Base-by-base conservation (phyloP, 1,284 basidiomycete species). In the Ustanciosporium gigantosporum region DNA sequence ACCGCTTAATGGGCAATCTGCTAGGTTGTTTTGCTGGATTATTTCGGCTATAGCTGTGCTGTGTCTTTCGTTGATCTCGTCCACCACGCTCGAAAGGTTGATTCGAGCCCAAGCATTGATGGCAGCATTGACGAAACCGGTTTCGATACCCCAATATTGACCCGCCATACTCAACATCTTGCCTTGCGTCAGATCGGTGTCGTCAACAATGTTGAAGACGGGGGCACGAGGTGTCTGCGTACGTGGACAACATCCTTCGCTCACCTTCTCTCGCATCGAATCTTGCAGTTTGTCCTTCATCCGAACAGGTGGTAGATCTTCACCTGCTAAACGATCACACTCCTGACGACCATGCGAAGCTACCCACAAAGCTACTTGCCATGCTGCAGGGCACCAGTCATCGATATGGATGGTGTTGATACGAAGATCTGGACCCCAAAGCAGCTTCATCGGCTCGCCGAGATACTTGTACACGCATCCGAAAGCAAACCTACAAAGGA, bases 61-160 rank as follows among this genome's bases (percentile, higher is more conserved):
- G 34, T 72, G 67, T 47, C 68, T 70, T 19, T 58, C 65, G 46
- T 70, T 72, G 35, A 64, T 46, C 3, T 71, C 64, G n/a, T 72
- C 57, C 0, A 41, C 56, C n/a, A 70, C 46, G 31, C 45, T 46
- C 5, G 35, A n/a, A 0, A 56, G 41, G 24, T 62, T 31, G 34
- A 62, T 32, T 2, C 48, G 47, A 0, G 68, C 68, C 35, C 46
- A 71, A 0, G 57, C 27, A 23, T 69, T 69, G 53, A 71, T 52
- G 3, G 60, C 37, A 19, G 66, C 46, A 25, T 60, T 60, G 36
- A 45, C 46, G 15, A 69, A 71, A 29, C 62, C 64, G 4, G 62
- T 67, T 23, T 69, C 39, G 32, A 71, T 56, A 13, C 43, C 17
- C 22, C 57, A 71, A 1, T 42, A 16, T 17, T 65, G 36, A 25